These are phyloP conservation scores for Leishmania martiniquensis DNA, from an alignment of 208 protist species.

Conservation along the genomic window DNA sequence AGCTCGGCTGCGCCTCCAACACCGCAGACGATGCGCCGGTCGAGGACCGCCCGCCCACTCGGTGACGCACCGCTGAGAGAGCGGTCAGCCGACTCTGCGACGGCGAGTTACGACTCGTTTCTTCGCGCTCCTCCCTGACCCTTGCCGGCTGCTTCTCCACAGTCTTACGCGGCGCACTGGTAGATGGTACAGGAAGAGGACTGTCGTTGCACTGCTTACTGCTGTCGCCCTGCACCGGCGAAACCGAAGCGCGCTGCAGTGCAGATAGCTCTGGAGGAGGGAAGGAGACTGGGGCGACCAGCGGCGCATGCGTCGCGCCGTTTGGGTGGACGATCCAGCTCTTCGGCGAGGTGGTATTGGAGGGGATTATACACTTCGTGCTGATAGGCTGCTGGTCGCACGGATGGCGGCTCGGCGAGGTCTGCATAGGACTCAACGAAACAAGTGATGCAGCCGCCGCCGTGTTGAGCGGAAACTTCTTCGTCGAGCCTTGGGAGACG, in stretches of 20 bases:
- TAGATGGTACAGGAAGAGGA: not conserved
- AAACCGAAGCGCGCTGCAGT: not conserved
- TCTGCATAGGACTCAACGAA: constrained; percentile 7
- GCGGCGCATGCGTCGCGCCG: not conserved
- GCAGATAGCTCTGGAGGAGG: not conserved
- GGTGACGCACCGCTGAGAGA: not conserved
- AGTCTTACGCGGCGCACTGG: not conserved
- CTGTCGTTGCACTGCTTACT: not conserved
- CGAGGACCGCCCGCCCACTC: not conserved
- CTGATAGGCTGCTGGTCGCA: not conserved
- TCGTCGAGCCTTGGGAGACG: not conserved
- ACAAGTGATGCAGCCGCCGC: constrained; percentile 1
- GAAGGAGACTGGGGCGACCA: not conserved
- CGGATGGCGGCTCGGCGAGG: not conserved
- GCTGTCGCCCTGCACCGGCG: not conserved
- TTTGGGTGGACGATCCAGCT: not conserved
- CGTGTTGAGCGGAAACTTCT: not conserved
- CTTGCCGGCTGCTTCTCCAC: constrained; percentile 1
- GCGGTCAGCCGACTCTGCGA: not conserved
- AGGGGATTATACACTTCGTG: not conserved
- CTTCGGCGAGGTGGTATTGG: not conserved
- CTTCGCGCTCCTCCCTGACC: not conserved
- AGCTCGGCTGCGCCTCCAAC: constrained; percentile 9
- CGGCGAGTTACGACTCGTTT: not conserved
- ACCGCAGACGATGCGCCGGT: not conserved